These are phyloP conservation scores for Candida pseudoglaebosa DNA, from an alignment of 805 yeast species.

Conservation along the genomic window DNA sequence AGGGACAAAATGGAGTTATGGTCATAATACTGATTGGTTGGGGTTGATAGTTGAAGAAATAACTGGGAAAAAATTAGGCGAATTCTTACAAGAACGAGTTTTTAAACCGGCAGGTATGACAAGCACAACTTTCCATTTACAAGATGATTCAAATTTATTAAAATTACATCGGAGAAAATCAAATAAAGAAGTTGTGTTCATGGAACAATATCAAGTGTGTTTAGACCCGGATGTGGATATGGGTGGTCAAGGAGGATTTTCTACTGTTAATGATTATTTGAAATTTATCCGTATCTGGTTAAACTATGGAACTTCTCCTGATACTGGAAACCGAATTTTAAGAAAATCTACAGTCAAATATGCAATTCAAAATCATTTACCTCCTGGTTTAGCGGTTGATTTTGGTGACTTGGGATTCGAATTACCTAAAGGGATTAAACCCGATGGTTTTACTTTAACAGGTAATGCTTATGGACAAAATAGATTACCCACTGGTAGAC, in stretches of 20 bases:
- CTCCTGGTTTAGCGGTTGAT: slow-evolving; percentile 19
- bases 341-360: slow-evolving; percentile 24
- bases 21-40: slow-evolving; percentile 36
- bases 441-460: slow-evolving; percentile 32
- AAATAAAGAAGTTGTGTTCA: slow-evolving; percentile 11
- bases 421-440: slow-evolving; percentile 10
- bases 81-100: slow-evolving; percentile 24
- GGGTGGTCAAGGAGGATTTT: slow-evolving; percentile 44
- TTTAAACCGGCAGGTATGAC: slow-evolving; percentile 35
- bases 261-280: slow-evolving; percentile 34
- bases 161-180: slow-evolving; percentile 15
- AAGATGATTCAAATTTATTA: slow-evolving; percentile 11
- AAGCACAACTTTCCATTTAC: slow-evolving; percentile 21
- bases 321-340: slow-evolving; percentile 28
- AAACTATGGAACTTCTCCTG: slow-evolving; percentile 36
- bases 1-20: slow-evolving; percentile 35
- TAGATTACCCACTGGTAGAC: slow-evolving; percentile 30
- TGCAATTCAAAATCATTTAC: slow-evolving; percentile 32
- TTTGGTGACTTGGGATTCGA: slow-evolving; percentile 13
- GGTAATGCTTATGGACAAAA: slow-evolving; percentile 28
- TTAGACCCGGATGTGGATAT: slow-evolving; percentile 27
- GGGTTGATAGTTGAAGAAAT: slow-evolving; percentile 34
- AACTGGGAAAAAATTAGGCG: slow-evolving; percentile 29
- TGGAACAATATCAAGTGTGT: slow-evolving; percentile 14
- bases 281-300: slow-evolving; percentile 38